These are phyloP conservation scores for Fennellomyces sp. DNA, from an alignment of 371 early-diverging fungal genomes.

Conservation along the genomic window DNA sequence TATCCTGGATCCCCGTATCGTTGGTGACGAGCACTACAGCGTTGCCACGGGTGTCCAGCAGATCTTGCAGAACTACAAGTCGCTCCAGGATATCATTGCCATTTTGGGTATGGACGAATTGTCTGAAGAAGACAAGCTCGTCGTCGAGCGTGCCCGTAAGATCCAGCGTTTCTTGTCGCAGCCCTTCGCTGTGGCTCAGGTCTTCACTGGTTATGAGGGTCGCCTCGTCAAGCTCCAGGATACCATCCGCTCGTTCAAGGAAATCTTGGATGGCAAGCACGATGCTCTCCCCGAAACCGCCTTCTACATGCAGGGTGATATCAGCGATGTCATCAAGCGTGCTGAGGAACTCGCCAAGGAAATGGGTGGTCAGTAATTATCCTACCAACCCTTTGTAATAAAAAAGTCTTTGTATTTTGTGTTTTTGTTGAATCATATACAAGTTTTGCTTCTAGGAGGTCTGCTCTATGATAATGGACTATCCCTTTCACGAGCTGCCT, in stretches of 20 bases:
- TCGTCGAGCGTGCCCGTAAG: constrained; percentile 94
- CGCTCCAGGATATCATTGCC: constrained; percentile 96
- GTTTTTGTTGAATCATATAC: neutral
- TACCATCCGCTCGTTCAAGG: constrained; percentile 95
- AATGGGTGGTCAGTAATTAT: constrained; percentile 41
- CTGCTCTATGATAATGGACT: too few species aligned
- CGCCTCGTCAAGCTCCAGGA: constrained; percentile 90
- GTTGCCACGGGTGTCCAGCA: constrained; percentile 93
- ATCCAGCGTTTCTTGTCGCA: constrained; percentile 97
- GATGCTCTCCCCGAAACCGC: constrained; percentile 95
- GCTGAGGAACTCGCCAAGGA: constrained; percentile 88
- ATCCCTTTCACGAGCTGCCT: too few species aligned
- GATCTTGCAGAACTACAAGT: constrained; percentile 95
- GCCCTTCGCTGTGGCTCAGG: constrained; percentile 95
- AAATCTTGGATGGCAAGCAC: constrained; percentile 96
- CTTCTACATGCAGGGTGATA: constrained; percentile 98
- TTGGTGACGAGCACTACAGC: constrained; percentile 93
- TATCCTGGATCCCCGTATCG: constrained; percentile 95
- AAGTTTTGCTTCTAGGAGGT: too few species aligned
- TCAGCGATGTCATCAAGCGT: constrained; percentile 94
- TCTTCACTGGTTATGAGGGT: constrained; percentile 97
- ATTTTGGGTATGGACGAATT: constrained; percentile 96
- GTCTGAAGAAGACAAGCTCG: constrained; percentile 96
- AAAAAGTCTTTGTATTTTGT: neutral
- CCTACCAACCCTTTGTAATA: neutral